phyloP scores from a whole-genome alignment of 2,329 filamentous ascomycete species.

The Alternaria brassicicola region DNA sequence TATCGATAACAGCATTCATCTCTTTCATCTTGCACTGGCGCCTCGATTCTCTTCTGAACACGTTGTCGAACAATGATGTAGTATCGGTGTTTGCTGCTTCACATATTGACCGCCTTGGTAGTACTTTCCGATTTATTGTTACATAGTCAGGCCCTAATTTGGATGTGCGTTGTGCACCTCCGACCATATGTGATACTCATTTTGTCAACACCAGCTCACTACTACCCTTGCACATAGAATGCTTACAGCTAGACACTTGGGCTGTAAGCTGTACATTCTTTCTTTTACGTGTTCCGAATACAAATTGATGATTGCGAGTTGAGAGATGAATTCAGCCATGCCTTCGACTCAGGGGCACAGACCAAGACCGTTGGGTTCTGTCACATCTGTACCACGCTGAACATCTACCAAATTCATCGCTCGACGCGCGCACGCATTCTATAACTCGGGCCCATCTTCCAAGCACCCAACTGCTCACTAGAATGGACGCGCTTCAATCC shows the following conservation, averaged over 20 bases:
- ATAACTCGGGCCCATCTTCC: background rate
- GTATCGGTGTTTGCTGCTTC: background rate
- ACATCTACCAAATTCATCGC: background rate
- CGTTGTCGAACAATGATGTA: background rate
- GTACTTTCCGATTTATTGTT: background rate
- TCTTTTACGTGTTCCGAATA: background rate
- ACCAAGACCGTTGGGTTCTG: background rate
- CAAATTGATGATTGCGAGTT: background rate
- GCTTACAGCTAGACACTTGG: background rate
- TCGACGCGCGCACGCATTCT: background rate
- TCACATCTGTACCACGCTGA: background rate
- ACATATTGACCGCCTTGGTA: background rate
- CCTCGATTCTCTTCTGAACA: background rate
- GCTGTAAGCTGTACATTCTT: background rate
- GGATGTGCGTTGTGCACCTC: background rate
- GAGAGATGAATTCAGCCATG: background rate
- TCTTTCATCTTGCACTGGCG: no score
- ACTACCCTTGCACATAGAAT: background rate
- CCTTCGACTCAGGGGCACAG: conserved; percentile 3
- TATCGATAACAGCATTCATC: conserved; percentile 4
- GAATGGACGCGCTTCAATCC: conserved; percentile 44
- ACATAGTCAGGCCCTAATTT: background rate
- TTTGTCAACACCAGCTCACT: background rate
- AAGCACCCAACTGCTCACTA: background rate
- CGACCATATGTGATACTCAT: background rate